Percentiles rank a stretch among this genome's conserved stretches.
Conservation (phyloP, 1,284 basidiomycete genomes). For the Naganishia liquefaciens region DNA sequence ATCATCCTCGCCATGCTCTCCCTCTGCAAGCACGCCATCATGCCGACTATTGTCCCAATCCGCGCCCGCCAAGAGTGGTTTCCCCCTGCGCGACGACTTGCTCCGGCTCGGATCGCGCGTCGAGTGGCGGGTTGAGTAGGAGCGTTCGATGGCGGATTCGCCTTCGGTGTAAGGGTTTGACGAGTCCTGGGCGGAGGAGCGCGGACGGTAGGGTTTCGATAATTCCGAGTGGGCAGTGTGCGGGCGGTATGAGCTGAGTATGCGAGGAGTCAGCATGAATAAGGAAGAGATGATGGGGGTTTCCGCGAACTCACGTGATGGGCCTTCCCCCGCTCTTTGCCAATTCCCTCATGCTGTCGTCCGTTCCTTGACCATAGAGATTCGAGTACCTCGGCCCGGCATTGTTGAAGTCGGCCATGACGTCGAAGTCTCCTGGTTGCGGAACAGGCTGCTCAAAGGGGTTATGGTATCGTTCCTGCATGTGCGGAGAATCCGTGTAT, state of each 20-base stretch:
- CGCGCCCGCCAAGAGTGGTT: constrained; percentile 16
- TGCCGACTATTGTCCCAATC: constrained; percentile 25
- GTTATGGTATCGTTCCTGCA: constrained; percentile 19
- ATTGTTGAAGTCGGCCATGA: constrained; percentile 90
- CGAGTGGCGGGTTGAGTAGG: constrained; percentile 20
- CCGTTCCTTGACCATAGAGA: constrained; percentile 58
- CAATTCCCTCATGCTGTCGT: constrained; percentile 44
- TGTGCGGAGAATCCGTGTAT: constrained; percentile 11
- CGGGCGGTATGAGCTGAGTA: constrained; percentile 9
- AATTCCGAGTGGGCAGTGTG: constrained; percentile 27
- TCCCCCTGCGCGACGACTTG: neutral
- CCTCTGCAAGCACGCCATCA: neutral
- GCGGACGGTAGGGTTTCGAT: constrained; percentile 29
- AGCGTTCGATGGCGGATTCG: constrained; percentile 27
- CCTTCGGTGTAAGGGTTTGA: neutral
- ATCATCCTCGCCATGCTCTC: constrained; percentile 2
- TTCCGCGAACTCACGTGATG: constrained; percentile 50
- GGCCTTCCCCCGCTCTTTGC: constrained; percentile 30
- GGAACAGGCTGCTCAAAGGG: constrained; percentile 49
- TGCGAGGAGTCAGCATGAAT: constrained; percentile 9
- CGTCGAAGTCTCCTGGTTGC: constrained; percentile 62
- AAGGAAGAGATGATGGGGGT: constrained; percentile 22
- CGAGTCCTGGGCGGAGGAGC: neutral
- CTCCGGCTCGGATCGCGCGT: neutral
- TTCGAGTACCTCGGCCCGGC: constrained; percentile 69